Percentiles rank a stretch among this genome's conserved stretches.
phyloP scores from a whole-genome alignment of 805 yeast genomes.

The Ogataea pignaliae region DNA sequence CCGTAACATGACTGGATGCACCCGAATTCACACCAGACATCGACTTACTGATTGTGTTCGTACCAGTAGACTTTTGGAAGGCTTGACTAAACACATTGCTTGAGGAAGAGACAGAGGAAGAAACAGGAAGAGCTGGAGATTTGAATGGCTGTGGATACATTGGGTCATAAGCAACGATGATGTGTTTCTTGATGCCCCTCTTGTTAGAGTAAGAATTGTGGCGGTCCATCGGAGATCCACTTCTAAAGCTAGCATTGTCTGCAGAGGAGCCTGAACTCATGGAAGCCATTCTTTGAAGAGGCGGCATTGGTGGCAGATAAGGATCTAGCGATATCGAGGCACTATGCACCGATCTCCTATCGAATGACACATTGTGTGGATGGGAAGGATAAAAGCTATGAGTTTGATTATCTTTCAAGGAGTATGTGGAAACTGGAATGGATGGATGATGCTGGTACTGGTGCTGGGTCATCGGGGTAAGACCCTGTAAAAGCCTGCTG shows the following conservation, averaged over 20 bases:
- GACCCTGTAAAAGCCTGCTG: not conserved
- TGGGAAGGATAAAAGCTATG: not conserved
- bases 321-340: constrained; percentile 5
- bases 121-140: constrained; percentile 7
- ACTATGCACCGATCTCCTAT: constrained; percentile 11
- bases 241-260: constrained; percentile 20
- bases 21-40: not conserved
- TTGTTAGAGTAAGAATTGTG: constrained; percentile 21
- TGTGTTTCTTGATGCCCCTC: constrained; percentile 24
- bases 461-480: not conserved
- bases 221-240: constrained; percentile 27
- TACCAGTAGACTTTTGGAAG: constrained; percentile 15
- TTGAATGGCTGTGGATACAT: not conserved
- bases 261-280: constrained; percentile 23
- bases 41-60: not conserved
- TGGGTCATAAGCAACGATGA: constrained; percentile 1
- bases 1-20: too few relatives aligned
- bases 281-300: constrained; percentile 16
- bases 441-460: constrained; percentile 1
- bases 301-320: constrained; percentile 5
- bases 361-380: constrained; percentile 15
- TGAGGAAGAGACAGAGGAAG: constrained; percentile 13
- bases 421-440: not conserved
- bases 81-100: constrained; percentile 22
- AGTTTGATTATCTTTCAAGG: not conserved